These are phyloP conservation scores for Sugiyamaella chiloensis DNA, from an alignment of 805 yeast genomes.

Conservation along the genomic window DNA sequence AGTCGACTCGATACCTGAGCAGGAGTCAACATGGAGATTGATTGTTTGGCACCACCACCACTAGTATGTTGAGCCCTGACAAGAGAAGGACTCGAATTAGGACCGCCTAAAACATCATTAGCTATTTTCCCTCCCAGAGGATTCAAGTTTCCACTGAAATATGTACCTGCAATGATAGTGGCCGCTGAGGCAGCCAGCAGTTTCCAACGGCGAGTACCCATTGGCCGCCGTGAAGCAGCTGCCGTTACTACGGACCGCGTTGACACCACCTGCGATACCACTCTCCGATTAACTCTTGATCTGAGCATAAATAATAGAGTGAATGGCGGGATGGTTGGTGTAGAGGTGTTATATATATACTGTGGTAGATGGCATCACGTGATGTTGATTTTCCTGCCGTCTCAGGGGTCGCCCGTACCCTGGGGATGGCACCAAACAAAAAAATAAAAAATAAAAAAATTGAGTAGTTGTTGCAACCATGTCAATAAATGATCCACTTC, in stretches of 20 bases:
- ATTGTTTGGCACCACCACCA: constrained; percentile 12
- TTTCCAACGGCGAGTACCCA: constrained; percentile 5
- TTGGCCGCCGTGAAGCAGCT: background rate
- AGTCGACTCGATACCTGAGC: constrained; percentile 68
- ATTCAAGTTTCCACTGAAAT: constrained; percentile 2
- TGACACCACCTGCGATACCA: constrained; percentile 3
- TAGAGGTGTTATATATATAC: too few species aligned
- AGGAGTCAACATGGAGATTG: constrained; percentile 24
- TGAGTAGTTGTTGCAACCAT: background rate
- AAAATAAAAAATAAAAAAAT: too few species aligned
- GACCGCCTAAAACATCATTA: constrained; percentile 10
- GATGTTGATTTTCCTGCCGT: too few species aligned
- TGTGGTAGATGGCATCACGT: background rate
- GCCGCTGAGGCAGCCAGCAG: constrained; percentile 13
- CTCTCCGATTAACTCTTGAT: constrained; percentile 1
- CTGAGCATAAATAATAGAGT: constrained; percentile 1
- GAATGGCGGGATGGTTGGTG: too few species aligned
- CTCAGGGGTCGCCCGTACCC: too few species aligned
- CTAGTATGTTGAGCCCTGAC: background rate
- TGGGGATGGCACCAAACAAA: too few species aligned
- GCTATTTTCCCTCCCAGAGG: constrained; percentile 5
- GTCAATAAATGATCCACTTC: background rate
- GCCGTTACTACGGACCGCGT: background rate
- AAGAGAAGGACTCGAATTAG: background rate
- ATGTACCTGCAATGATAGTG: constrained; percentile 6